phyloP scores from a whole-genome alignment of 129 eudicot genomes.

The Cynara cardunculus region DNA sequence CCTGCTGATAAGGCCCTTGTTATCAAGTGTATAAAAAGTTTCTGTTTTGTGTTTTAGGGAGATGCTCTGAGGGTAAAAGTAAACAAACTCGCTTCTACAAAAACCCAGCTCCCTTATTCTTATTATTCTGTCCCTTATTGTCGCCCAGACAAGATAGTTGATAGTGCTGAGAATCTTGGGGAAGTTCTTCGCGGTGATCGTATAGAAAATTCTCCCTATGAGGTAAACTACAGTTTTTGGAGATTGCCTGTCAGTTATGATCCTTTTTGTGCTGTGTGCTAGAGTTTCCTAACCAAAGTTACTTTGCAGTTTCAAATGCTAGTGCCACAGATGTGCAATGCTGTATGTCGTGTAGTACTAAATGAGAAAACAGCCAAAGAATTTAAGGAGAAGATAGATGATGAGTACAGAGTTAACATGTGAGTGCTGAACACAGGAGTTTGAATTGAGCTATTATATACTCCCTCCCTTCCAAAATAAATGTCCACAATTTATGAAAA shows the following conservation, averaged over 20 bases:
- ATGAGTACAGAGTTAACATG: conserved; percentile 77
- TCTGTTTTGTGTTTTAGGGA: conserved; percentile 34
- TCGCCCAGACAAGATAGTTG: conserved; percentile 45
- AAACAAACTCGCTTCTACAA: conserved; percentile 63
- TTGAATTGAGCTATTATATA: background rate
- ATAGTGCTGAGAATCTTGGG: conserved; percentile 66
- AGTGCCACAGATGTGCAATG: conserved; percentile 60
- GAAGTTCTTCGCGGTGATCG: conserved; percentile 76
- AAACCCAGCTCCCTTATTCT: conserved; percentile 71
- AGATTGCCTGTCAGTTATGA: background rate
- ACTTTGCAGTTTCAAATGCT: conserved; percentile 58
- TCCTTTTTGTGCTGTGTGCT: background rate
- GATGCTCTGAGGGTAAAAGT: conserved; percentile 64
- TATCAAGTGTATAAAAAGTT: conserved; percentile 8
- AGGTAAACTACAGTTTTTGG: conserved; percentile 30
- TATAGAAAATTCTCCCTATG: conserved; percentile 64
- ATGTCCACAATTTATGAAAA: background rate
- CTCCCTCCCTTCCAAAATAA: background rate
- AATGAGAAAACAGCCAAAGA: conserved; percentile 51
- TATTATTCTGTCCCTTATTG: conserved; percentile 66
- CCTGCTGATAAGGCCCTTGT: background rate
- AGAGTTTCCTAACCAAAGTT: conserved; percentile 14
- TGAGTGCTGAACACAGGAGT: conserved; percentile 20
- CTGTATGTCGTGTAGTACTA: conserved; percentile 49
- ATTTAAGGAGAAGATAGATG: conserved; percentile 55